Conservation (phyloP, 208 protist genomes). For the Jaenimonas drosophilae region DNA sequence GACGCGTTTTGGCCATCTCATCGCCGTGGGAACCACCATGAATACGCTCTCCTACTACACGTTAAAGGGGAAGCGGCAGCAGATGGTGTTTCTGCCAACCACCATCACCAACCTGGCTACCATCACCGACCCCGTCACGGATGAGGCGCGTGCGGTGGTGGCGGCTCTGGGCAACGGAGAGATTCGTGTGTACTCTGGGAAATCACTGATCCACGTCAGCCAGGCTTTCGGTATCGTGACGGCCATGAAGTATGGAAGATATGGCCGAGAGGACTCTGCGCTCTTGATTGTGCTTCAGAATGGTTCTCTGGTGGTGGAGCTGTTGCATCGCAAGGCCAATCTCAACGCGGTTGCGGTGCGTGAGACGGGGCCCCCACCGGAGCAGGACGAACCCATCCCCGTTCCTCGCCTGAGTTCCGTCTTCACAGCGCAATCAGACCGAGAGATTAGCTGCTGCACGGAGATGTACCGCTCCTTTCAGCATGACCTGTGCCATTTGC, state of each 20-base stretch:
- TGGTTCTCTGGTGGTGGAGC: slow-evolving; percentile 86
- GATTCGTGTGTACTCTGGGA: slow-evolving; percentile 89
- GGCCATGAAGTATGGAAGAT: slow-evolving; percentile 84
- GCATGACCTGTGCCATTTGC: slow-evolving; percentile 84
- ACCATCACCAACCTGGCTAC: slow-evolving; percentile 55
- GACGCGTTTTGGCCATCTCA: slow-evolving; percentile 67
- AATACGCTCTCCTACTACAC: slow-evolving; percentile 88
- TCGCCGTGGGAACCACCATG: slow-evolving; percentile 84
- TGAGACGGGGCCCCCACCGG: slow-evolving; percentile 57
- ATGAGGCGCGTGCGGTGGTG: slow-evolving; percentile 61
- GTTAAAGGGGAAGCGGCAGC: slow-evolving; percentile 83
- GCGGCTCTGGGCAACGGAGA: slow-evolving; percentile 88
- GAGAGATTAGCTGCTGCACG: slow-evolving; percentile 71
- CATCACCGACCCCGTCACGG: slow-evolving; percentile 48
- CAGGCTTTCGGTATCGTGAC: slow-evolving; percentile 68
- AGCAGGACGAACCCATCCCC: slow-evolving; percentile 89
- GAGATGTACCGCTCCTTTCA: slow-evolving; percentile 92
- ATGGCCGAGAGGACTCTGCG: slow-evolving; percentile 87
- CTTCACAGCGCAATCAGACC: slow-evolving; percentile 91
- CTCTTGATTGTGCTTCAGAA: slow-evolving; percentile 82
- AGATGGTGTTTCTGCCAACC: slow-evolving; percentile 60
- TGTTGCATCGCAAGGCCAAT: slow-evolving; percentile 84
- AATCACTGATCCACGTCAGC: slow-evolving; percentile 70
- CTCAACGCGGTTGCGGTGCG: slow-evolving; percentile 19
- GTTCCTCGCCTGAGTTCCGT: slow-evolving; percentile 89